Evolutionary conservation across 805 yeast genomes (phyloP).

Genomic region (Yarrowia sp.): DNA sequence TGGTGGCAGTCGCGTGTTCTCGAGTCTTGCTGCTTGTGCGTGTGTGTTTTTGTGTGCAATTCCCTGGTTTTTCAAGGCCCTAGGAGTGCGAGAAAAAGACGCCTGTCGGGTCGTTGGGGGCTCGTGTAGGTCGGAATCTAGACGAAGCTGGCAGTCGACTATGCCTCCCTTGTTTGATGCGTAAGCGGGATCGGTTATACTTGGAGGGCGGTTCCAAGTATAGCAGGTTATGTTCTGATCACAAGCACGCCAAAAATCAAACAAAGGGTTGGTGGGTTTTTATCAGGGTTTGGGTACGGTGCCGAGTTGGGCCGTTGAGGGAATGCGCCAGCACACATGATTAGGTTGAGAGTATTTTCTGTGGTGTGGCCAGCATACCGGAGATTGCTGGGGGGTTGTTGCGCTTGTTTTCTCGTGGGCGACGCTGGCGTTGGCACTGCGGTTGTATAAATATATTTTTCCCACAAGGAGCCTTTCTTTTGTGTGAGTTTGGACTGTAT

Average conservation of each 20-base stretch:
- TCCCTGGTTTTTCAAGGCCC: background rate
- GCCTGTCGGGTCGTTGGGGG: background rate
- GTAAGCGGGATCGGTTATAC: background rate
- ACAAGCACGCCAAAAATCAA: constrained; percentile 17
- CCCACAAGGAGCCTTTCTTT: background rate
- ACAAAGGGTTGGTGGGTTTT: constrained; percentile 17
- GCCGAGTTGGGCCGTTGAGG: background rate
- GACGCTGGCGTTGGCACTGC: background rate
- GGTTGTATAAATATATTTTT: background rate
- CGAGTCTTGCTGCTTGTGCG: background rate
- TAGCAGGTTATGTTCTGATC: constrained; percentile 11
- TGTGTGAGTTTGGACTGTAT: constrained; percentile 12
- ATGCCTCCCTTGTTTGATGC: background rate
- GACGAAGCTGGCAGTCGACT: background rate
- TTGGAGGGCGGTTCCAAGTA: constrained; percentile 10
- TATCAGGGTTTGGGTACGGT: background rate
- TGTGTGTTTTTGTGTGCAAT: background rate
- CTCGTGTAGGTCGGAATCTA: background rate
- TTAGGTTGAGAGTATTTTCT: constrained; percentile 1
- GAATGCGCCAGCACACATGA: constrained; percentile 17
- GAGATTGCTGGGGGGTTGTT: too few relatives aligned
- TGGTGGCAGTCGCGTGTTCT: background rate
- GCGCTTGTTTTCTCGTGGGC: background rate
- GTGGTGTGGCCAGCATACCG: background rate
- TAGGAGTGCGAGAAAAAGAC: background rate